Conservation (phyloP, 228 moss, liverwort and hornwort genomes). For the Sphagnum magellanicum region DNA sequence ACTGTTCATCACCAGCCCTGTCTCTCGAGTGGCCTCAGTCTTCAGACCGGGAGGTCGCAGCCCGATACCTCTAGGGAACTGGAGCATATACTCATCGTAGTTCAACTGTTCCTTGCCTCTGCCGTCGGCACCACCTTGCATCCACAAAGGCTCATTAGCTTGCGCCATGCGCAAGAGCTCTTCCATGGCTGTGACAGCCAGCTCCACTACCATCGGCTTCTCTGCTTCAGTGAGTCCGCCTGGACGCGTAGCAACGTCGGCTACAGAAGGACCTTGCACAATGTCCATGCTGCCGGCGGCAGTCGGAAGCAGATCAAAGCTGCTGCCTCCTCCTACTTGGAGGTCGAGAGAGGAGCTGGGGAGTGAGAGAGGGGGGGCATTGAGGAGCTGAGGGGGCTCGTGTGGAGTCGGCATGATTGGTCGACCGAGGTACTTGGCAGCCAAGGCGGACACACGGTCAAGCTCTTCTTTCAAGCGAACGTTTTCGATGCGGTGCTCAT, state of each 20-base stretch:
- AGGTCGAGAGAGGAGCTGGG: conserved; percentile 86
- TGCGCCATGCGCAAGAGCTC: conserved; percentile 74
- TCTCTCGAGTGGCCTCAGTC: conserved; percentile 73
- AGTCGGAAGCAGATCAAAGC: conserved; percentile 39
- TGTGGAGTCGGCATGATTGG: conserved; percentile 13
- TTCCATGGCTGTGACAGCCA: conserved; percentile 75
- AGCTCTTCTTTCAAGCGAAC: conserved; percentile 83
- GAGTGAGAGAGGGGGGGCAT: conserved; percentile 41
- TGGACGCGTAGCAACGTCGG: conserved; percentile 69
- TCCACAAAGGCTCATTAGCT: conserved; percentile 69
- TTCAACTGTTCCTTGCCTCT: conserved; percentile 48
- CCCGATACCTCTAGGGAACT: conserved; percentile 68
- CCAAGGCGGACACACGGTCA: conserved; percentile 73
- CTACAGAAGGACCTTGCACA: conserved; percentile 64
- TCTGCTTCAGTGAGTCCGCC: conserved; percentile 79
- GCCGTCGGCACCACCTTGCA: conserved; percentile 4
- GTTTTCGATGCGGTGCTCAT: conserved; percentile 92
- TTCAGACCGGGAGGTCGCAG: conserved; percentile 64
- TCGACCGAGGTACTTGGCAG: conserved; percentile 72
- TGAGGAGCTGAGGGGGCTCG: conserved; percentile 12
- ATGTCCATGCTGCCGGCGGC: conserved; percentile 17
- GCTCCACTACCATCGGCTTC: conserved; percentile 82
- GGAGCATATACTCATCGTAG: conserved; percentile 70
- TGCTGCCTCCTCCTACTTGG: conserved; percentile 49
- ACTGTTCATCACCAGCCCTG: conserved; percentile 77